phyloP scores from a whole-genome alignment of 2,329 filamentous ascomycete species.

The Colletotrichum tropicale region DNA sequence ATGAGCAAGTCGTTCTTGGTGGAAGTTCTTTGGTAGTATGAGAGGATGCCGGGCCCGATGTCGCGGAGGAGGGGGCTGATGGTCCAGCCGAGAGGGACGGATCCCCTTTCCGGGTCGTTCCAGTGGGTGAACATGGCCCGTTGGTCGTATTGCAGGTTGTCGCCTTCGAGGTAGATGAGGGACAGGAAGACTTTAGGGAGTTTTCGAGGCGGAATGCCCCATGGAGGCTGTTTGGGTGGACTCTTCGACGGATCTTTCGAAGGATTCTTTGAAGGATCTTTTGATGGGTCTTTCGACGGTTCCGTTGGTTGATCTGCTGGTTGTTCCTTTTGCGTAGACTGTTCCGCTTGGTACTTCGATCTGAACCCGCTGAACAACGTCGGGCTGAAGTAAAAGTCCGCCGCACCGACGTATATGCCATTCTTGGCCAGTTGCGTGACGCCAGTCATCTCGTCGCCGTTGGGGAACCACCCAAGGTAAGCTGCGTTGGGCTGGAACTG shows the following conservation, averaged over 20 bases:
- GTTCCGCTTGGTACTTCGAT: neutral
- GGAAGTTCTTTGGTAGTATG: neutral
- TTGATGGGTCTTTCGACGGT: neutral
- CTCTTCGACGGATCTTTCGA: neutral
- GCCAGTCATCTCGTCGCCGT: neutral
- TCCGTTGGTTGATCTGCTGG: neutral
- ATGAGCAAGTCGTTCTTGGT: neutral
- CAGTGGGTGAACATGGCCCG: slow-evolving; percentile 1
- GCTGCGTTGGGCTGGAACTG: neutral
- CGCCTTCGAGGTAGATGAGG: neutral
- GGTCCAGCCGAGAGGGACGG: neutral
- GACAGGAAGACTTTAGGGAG: neutral
- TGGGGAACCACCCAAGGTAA: slow-evolving; percentile 1
- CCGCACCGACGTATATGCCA: neutral
- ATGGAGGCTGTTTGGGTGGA: neutral
- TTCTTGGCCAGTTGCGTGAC: neutral
- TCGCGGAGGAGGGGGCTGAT: neutral
- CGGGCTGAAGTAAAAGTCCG: slow-evolving; percentile 5
- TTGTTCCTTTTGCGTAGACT: neutral
- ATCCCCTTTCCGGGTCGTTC: neutral
- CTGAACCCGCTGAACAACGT: neutral
- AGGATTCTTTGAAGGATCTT: neutral
- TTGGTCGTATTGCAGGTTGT: slow-evolving; percentile 2
- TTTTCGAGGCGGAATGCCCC: neutral
- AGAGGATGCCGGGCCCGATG: neutral